These are phyloP conservation scores for Aspergillus campestris DNA, from an alignment of 495 filamentous ascomycete genomes.

Conservation along the genomic window DNA sequence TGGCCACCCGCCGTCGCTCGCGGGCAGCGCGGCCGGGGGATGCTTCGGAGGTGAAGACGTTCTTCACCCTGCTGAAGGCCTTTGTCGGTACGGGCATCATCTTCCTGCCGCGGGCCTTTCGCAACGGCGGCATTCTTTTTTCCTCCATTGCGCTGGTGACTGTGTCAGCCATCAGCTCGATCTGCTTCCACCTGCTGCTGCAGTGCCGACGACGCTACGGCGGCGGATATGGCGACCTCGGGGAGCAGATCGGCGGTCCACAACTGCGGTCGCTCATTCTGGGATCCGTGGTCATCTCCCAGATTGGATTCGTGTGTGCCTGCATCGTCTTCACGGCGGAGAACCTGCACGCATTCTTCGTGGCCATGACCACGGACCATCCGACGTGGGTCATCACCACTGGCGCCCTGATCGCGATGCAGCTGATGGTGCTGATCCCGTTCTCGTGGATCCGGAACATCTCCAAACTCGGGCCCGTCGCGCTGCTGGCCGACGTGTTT, in stretches of 20 bases:
- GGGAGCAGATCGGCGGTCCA: conserved; percentile 74
- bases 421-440: conserved; percentile 80
- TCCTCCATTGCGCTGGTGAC: conserved; percentile 73
- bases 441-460: conserved; percentile 84
- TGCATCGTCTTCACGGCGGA: conserved; percentile 92
- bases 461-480: conserved; percentile 73
- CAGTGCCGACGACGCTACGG: conserved; percentile 68
- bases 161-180: conserved; percentile 69
- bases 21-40: conserved; percentile 39
- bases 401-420: conserved; percentile 71
- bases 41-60: conserved; percentile 52
- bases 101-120: conserved; percentile 78
- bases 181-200: conserved; percentile 85
- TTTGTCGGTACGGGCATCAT: conserved; percentile 91
- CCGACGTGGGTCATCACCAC: conserved; percentile 63
- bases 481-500: conserved; percentile 78
- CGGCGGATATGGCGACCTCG: conserved; percentile 85
- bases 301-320: conserved; percentile 87
- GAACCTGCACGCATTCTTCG: conserved; percentile 81
- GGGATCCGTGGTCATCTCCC: conserved; percentile 72
- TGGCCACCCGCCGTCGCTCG: conserved; percentile 40
- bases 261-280: conserved; percentile 74
- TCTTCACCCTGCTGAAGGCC: conserved; percentile 76
- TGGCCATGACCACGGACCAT: conserved; percentile 45
- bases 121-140: conserved; percentile 90